phyloP scores from a whole-genome alignment of 352 stramenopile genomes.

The Pythium dissimile region DNA sequence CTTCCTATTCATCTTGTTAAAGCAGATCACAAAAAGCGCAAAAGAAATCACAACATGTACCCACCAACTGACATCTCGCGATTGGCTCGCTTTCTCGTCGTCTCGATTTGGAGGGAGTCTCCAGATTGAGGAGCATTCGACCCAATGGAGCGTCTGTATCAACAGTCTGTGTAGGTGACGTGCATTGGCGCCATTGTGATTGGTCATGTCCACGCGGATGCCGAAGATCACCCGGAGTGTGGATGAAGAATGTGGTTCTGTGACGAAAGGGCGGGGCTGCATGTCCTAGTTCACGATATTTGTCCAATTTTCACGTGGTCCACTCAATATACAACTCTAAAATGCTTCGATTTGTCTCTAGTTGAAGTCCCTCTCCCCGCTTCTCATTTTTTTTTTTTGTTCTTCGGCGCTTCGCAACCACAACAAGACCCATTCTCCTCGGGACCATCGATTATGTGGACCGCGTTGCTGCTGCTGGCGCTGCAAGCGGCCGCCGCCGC shows the following conservation, averaged over 20 bases:
- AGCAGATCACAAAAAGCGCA: too few relatives aligned
- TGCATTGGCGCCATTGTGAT: background rate
- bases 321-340: background rate
- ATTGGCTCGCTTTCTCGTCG: too few relatives aligned
- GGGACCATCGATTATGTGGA: constrained; percentile 1
- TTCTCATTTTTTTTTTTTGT: constrained; percentile 10
- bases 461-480: background rate
- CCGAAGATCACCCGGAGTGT: too few relatives aligned
- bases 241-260: too few relatives aligned
- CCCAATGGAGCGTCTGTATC: too few relatives aligned
- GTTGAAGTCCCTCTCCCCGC: constrained; percentile 22
- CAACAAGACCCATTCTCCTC: background rate
- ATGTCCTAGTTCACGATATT: background rate
- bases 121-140: too few relatives aligned
- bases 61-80: too few relatives aligned
- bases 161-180: too few relatives aligned
- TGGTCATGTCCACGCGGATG: background rate
- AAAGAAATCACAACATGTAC: too few relatives aligned
- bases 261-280: too few relatives aligned
- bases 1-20: too few relatives aligned
- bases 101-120: too few relatives aligned
- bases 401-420: constrained; percentile 2
- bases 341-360: constrained; percentile 9
- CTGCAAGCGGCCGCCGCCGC: background rate
- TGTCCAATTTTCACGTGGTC: constrained; percentile 3